Conservation (phyloP, 257 asterid species). For the Penstemon newberryi region DNA sequence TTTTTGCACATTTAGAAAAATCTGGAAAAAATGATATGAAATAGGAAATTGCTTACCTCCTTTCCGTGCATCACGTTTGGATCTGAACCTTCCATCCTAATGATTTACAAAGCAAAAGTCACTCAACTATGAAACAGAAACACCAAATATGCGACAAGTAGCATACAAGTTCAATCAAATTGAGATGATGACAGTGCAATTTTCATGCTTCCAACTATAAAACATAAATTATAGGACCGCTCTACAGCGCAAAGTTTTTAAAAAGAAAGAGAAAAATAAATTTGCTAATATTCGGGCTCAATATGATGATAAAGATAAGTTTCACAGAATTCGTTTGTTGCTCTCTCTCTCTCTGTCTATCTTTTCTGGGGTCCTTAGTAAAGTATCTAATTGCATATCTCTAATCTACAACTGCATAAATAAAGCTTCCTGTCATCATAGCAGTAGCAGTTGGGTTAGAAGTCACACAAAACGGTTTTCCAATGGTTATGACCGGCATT, state of each 20-base stretch:
- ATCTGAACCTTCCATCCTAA: conserved; percentile 97
- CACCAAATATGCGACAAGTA: conserved; percentile 17
- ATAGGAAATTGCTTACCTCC: conserved; percentile 69
- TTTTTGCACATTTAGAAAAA: conserved; percentile 17
- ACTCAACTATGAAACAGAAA: conserved; percentile 30
- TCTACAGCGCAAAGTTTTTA: not conserved
- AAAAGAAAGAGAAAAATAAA: not conserved
- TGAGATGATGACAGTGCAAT: conserved; percentile 7
- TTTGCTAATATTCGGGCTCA: not conserved
- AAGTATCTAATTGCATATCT: not conserved
- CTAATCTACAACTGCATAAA: not conserved
- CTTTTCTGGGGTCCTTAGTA: not conserved
- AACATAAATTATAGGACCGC: conserved; percentile 1
- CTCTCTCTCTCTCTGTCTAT: not conserved
- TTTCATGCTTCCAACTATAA: not conserved
- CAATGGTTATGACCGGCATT: not conserved
- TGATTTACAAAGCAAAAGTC: conserved; percentile 45
- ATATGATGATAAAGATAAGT: not conserved
- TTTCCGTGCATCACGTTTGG: conserved; percentile 97
- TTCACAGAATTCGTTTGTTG: not conserved
- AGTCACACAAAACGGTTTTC: not conserved
- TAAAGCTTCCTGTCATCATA: conserved; percentile 1
- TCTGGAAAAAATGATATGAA: conserved; percentile 16
- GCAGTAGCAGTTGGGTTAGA: not conserved
- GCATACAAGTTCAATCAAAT: not conserved